A percentile compares a stretch with the other conserved stretches of the same genome.
These are phyloP conservation scores for Pythium sukuiense DNA, from an alignment of 352 stramenopile species.

Conservation along the genomic window DNA sequence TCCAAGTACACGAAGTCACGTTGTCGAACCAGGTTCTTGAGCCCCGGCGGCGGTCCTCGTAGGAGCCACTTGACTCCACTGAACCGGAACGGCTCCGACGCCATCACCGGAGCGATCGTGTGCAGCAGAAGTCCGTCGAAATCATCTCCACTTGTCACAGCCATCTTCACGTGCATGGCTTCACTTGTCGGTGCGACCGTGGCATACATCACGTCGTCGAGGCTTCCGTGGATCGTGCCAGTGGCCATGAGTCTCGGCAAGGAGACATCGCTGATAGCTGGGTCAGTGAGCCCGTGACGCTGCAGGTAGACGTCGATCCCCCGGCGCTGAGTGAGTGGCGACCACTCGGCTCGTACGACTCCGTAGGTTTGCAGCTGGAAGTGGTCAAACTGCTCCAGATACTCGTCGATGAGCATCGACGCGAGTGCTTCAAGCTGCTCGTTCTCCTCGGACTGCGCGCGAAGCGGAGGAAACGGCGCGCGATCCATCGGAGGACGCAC, in stretches of 20 bases:
- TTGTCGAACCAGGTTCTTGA: slow-evolving; percentile 19
- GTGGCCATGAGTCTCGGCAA: slow-evolving; percentile 21
- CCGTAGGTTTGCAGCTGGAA: slow-evolving; percentile 24
- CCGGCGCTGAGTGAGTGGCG: slow-evolving; percentile 7
- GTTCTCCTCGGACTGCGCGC: slow-evolving; percentile 19
- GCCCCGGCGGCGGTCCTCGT: slow-evolving; percentile 5
- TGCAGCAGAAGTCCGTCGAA: slow-evolving; percentile 26
- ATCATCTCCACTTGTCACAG: slow-evolving; percentile 10
- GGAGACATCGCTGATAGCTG: neutral
- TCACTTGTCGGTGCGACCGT: slow-evolving; percentile 22
- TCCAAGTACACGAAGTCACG: slow-evolving; percentile 32
- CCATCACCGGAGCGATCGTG: slow-evolving; percentile 15
- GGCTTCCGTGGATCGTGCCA: slow-evolving; percentile 18
- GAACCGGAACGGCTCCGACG: slow-evolving; percentile 22
- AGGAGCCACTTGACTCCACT: slow-evolving; percentile 31
- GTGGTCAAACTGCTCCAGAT: slow-evolving; percentile 20
- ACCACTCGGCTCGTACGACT: slow-evolving; percentile 7
- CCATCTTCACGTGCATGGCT: slow-evolving; percentile 29
- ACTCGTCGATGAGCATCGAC: slow-evolving; percentile 22
- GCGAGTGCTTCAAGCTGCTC: slow-evolving; percentile 25
- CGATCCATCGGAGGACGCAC: slow-evolving; percentile 22
- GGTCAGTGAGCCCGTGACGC: neutral
- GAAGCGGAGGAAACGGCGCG: slow-evolving; percentile 24
- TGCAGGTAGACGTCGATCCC: slow-evolving; percentile 23
- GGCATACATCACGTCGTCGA: slow-evolving; percentile 30